Conservation (phyloP, 371 early-diverging fungal species). For the Circinella minor region DNA sequence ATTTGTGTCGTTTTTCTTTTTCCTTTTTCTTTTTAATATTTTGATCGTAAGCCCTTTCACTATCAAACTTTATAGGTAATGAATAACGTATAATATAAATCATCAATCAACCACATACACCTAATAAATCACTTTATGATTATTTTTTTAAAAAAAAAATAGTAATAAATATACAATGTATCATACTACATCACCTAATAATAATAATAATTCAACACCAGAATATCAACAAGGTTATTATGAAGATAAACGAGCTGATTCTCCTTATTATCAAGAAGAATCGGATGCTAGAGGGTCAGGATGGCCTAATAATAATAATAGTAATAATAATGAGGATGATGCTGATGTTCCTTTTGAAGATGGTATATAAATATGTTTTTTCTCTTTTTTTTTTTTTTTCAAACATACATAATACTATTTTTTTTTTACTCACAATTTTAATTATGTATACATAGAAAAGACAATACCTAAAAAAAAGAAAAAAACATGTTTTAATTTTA, state of each 20-base stretch:
- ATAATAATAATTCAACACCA: not conserved
- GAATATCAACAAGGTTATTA: not conserved
- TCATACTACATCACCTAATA: no score
- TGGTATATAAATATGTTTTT: not conserved
- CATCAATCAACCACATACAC: no score
- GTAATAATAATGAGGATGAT: not conserved
- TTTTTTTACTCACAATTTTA: not conserved
- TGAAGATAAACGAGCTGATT: conserved; percentile 1
- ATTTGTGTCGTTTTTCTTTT: no score
- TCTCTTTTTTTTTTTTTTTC: no score
- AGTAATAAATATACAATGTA: no score
- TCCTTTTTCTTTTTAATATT: no score
- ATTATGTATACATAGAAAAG: not conserved
- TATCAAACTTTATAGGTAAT: no score
- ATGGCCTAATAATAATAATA: not conserved
- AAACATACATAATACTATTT: not conserved
- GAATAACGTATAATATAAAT: no score
- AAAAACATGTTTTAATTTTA: conserved; percentile 25
- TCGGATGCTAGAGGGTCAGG: not conserved
- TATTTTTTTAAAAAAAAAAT: no score
- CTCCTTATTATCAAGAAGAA: not conserved
- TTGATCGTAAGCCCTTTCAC: no score
- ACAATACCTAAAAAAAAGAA: not conserved
- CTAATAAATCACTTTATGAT: no score
- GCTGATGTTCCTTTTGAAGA: not conserved